Conservation (phyloP, 2,329 filamentous ascomycete species). For the Apiospora malaysiana region DNA sequence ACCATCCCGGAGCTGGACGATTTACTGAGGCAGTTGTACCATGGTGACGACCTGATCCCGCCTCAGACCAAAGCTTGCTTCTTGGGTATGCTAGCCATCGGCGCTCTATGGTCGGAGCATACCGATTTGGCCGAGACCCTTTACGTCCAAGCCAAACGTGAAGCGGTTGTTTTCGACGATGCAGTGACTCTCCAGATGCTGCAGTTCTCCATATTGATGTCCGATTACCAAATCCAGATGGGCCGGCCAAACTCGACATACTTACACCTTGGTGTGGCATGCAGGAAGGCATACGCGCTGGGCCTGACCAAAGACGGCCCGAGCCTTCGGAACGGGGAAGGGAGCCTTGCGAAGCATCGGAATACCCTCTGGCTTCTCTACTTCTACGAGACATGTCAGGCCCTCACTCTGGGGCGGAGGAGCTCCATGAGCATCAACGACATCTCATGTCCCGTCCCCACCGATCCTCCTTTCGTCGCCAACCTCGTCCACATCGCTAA, state of each 20-base stretch:
- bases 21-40: constrained; percentile 31
- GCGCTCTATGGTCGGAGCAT: constrained; percentile 33
- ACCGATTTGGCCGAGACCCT: constrained; percentile 35
- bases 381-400: constrained; percentile 36
- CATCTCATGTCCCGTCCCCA: constrained; percentile 34
- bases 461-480: constrained; percentile 29
- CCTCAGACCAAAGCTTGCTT: constrained; percentile 33
- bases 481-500: constrained; percentile 30
- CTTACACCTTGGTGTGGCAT: constrained; percentile 36
- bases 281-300: constrained; percentile 37
- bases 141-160: constrained; percentile 34
- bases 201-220: constrained; percentile 35
- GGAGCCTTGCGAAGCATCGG: constrained; percentile 33
- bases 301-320: constrained; percentile 36
- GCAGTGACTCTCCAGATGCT: constrained; percentile 40
- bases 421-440: constrained; percentile 31
- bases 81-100: constrained; percentile 34
- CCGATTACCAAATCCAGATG: constrained; percentile 38
- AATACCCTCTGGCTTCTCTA: constrained; percentile 39
- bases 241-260: constrained; percentile 38
- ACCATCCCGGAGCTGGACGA: constrained; percentile 30
- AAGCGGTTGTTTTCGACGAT: constrained; percentile 36
- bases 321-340: constrained; percentile 26
- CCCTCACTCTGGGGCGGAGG: constrained; percentile 31
- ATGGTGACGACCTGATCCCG: constrained; percentile 24